Evolutionary conservation across 768 basidiomycete species (phyloP).

Genomic region (Albatrellus ellisii): DNA sequence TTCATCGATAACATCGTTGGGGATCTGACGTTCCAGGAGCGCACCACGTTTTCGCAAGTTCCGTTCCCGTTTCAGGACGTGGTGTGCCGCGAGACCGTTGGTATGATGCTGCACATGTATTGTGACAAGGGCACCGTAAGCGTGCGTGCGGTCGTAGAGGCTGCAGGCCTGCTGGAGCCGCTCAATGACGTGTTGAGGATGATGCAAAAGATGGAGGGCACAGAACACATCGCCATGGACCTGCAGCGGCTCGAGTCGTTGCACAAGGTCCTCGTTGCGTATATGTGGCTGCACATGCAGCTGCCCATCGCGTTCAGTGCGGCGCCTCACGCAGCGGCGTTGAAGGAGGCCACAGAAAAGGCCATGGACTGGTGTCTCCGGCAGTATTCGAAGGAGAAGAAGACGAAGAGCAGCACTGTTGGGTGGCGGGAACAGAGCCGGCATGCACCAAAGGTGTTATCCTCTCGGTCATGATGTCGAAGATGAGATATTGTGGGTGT

Average conservation of each 20-base stretch:
- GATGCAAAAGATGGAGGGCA: constrained; percentile 16
- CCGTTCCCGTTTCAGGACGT: constrained; percentile 42
- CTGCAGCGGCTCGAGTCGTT: constrained; percentile 44
- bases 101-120: constrained; percentile 31
- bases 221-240: constrained; percentile 3
- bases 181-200: constrained; percentile 29
- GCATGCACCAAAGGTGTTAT: too few relatives aligned
- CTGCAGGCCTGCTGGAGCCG: constrained; percentile 24
- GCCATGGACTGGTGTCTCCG: constrained; percentile 51
- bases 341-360: constrained; percentile 53
- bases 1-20: constrained; percentile 30
- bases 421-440: too few relatives aligned
- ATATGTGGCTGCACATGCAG: constrained; percentile 77
- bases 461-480: too few relatives aligned
- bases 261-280: constrained; percentile 65
- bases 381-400: background rate
- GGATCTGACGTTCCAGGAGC: constrained; percentile 31
- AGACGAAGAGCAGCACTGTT: too few relatives aligned
- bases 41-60: constrained; percentile 31
- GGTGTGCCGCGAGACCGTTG: constrained; percentile 21
- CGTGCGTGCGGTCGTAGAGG: constrained; percentile 24
- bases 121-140: constrained; percentile 27
- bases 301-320: constrained; percentile 53
- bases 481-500: too few relatives aligned
- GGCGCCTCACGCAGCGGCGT: constrained; percentile 29